These are phyloP conservation scores for Colletotrichum sp. DNA, from an alignment of 2,329 filamentous ascomycete species.

Conservation along the genomic window DNA sequence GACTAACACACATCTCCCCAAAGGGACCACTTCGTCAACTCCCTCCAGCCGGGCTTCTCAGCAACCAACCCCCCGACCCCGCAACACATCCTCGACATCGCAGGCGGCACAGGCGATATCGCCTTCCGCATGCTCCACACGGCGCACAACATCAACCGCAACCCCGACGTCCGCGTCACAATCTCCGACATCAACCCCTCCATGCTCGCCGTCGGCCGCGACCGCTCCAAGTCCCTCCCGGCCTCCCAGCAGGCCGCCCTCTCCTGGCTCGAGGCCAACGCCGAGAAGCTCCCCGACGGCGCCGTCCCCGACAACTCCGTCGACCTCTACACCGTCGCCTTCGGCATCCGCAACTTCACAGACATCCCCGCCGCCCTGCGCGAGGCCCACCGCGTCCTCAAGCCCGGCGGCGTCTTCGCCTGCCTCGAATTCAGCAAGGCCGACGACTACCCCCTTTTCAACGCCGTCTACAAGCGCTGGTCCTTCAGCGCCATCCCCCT, in stretches of 20 bases:
- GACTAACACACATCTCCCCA: constrained; percentile 6
- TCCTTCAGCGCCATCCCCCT: constrained; percentile 93
- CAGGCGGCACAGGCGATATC: constrained; percentile 96
- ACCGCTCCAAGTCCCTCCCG: constrained; percentile 69
- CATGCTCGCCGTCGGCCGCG: constrained; percentile 89
- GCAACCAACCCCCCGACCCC: constrained; percentile 48
- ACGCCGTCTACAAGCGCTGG: constrained; percentile 92
- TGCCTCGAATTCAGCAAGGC: constrained; percentile 93
- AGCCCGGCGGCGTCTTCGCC: constrained; percentile 94
- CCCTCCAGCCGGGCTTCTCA: constrained; percentile 80
- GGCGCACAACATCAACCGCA: constrained; percentile 76
- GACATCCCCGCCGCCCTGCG: constrained; percentile 83
- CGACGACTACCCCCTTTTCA: constrained; percentile 77
- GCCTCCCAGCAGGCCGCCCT: constrained; percentile 62
- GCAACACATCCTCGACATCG: constrained; percentile 89
- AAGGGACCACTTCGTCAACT: constrained; percentile 89
- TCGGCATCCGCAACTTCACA: constrained; percentile 97
- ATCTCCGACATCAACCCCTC: constrained; percentile 95
- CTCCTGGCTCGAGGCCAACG: constrained; percentile 88
- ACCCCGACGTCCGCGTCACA: constrained; percentile 77
- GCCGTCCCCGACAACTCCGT: constrained; percentile 72
- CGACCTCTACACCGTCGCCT: constrained; percentile 96
- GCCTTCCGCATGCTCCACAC: constrained; percentile 96
- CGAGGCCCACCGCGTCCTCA: constrained; percentile 87
- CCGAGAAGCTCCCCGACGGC: constrained; percentile 69